phyloP scores from a whole-genome alignment of 2,329 filamentous ascomycete species.

The Mollisiaceae sp. region DNA sequence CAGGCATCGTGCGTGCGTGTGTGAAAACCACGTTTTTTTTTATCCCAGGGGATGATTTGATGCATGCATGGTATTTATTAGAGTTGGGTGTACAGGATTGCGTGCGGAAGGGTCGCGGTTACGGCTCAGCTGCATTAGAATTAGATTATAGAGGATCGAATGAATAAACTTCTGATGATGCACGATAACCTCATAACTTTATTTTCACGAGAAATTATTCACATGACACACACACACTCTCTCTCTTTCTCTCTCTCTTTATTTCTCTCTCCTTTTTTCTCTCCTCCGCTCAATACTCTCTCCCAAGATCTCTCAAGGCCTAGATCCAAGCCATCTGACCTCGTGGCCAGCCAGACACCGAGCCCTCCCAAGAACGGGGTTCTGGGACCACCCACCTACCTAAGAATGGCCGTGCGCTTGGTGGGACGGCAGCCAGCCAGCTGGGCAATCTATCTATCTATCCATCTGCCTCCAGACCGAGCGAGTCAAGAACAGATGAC shows the following conservation, averaged over 20 bases:
- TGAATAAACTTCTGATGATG: neutral
- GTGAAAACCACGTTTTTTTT: neutral
- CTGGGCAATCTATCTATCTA: neutral
- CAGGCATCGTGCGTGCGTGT: neutral
- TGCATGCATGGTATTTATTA: neutral
- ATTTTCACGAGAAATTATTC: too few species aligned
- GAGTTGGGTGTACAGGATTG: neutral
- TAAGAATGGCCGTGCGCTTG: neutral
- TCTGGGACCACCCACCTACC: too few species aligned
- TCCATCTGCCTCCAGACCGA: too few species aligned
- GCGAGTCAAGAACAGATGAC: neutral
- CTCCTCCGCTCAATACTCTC: too few species aligned
- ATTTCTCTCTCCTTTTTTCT: too few species aligned
- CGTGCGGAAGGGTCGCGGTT: neutral
- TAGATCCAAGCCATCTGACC: too few species aligned
- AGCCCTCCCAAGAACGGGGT: constrained; percentile 17
- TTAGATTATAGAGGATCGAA: neutral
- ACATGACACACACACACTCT: too few species aligned
- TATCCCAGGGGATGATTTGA: too few species aligned
- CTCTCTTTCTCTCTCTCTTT: too few species aligned
- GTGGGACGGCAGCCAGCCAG: constrained; percentile 10
- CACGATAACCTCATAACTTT: constrained; percentile 1
- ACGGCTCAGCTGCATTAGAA: neutral
- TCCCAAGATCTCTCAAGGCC: too few species aligned
- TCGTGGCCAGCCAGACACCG: too few species aligned